phyloP scores from a whole-genome alignment of 495 filamentous ascomycete species.

The Monascus purpureus region DNA sequence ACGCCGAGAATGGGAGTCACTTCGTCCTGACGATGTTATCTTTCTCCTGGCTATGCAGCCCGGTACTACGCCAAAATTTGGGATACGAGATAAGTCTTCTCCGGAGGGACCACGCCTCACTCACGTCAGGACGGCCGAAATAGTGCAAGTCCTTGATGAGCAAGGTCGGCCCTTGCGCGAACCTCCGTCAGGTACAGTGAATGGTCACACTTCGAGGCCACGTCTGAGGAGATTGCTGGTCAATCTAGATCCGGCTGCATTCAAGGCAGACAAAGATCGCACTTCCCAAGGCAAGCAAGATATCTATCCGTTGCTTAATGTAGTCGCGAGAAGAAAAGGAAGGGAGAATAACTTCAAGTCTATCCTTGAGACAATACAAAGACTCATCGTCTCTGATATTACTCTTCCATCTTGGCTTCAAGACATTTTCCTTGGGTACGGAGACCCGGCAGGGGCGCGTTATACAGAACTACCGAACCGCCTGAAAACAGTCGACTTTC shows the following conservation, averaged over 20 bases:
- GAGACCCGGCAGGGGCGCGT: constrained; percentile 75
- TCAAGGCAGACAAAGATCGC: constrained; percentile 61
- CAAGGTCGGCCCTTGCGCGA: constrained; percentile 66
- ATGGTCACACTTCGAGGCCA: constrained; percentile 38
- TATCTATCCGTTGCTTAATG: constrained; percentile 75
- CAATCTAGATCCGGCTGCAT: constrained; percentile 65
- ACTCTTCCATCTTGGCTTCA: constrained; percentile 85
- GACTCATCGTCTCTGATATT: constrained; percentile 71
- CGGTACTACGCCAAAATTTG: constrained; percentile 34
- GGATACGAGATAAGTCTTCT: constrained; percentile 37
- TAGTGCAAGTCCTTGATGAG: constrained; percentile 81
- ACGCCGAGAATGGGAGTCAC: constrained; percentile 78
- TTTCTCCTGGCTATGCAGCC: constrained; percentile 62
- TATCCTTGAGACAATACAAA: constrained; percentile 80
- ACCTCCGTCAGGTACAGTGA: constrained; percentile 29
- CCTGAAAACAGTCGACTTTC: constrained; percentile 67
- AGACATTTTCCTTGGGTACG: constrained; percentile 93
- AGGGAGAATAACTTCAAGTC: constrained; percentile 97
- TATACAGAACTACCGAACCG: constrained; percentile 73
- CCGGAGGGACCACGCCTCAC: constrained; percentile 47
- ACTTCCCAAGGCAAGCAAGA: constrained; percentile 51
- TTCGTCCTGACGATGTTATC: constrained; percentile 79
- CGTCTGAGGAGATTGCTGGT: constrained; percentile 59
- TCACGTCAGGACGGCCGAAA: constrained; percentile 66
- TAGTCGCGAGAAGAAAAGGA: constrained; percentile 69